Base-by-base conservation (phyloP, 2,329 filamentous ascomycete species). In the Cylindrodendrum hubeiense region DNA sequence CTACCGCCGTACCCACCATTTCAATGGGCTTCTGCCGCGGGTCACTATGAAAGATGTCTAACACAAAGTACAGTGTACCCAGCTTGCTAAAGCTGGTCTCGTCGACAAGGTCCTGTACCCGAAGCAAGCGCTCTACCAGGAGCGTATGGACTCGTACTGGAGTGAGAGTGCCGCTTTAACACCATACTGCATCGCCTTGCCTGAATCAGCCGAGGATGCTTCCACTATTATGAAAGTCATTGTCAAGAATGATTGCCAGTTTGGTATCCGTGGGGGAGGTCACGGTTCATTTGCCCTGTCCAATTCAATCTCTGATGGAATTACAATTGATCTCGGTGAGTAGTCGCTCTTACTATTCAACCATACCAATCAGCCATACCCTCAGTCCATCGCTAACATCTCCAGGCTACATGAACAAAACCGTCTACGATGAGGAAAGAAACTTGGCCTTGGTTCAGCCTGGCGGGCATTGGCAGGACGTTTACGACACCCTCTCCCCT, bases 211-310 rank as follows among this genome's bases (percentile, higher is more conserved):
- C 6, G 64, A 77, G 6, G 80, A 84, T 62, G 79, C 82, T 7
- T 77, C 81, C 5, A 66, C 68, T 8, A 74, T 76, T 3, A 71
- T 83, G 21, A 78, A 76, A 47, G 71, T 78, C 2, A 70, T 84
- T 0, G 69, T 72, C 26, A 52, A 67, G 5, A 69, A 72, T 7
- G 43, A 73, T 15, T 79, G 78, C 50, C 70, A 74, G 6, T 83
- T 83, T 65, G 81, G 79, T 19, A 76, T 84, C 34, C 76, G 79
- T 2, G 76, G 77, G 19, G 80, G 81, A 37, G 79, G 81, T 3
- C 79, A 82, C 43, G 78, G 73, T 26, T 69, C 73, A 24, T 77
- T 75, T 52, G 63, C 75, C 1, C 67, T 79, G 4, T 71, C 77
- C 59, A 80, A 80, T 72, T 78, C 77, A 53, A 64, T 82, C 12